These are phyloP conservation scores for Pythium phragmitis DNA, from an alignment of 352 stramenopile species.

Conservation along the genomic window DNA sequence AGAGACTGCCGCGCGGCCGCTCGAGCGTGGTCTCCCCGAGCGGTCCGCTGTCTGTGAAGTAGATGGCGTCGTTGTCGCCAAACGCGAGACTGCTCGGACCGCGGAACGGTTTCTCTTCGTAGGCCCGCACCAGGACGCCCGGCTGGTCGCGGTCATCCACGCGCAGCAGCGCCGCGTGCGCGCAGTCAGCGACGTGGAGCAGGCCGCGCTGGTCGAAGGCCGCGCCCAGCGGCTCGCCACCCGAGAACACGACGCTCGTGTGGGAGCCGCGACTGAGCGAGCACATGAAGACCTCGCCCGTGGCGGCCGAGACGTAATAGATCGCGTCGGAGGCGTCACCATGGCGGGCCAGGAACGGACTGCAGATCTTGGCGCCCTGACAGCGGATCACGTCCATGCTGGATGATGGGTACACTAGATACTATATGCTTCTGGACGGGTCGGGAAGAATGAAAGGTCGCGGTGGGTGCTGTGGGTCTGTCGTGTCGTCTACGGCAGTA, in stretches of 20 bases:
- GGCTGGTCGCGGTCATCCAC: slow-evolving; percentile 60
- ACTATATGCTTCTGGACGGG: neutral
- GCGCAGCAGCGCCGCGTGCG: slow-evolving; percentile 66
- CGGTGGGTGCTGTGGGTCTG: neutral
- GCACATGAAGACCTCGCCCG: slow-evolving; percentile 63
- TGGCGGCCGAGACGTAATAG: slow-evolving; percentile 74
- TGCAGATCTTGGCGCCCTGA: slow-evolving; percentile 72
- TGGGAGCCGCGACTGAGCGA: slow-evolving; percentile 34
- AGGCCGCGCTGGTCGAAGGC: slow-evolving; percentile 59
- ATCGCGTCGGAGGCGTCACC: slow-evolving; percentile 26
- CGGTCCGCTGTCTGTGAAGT: slow-evolving; percentile 85
- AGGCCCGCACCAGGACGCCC: slow-evolving; percentile 76
- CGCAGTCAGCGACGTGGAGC: slow-evolving; percentile 72
- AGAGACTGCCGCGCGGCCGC: slow-evolving; percentile 73
- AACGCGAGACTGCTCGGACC: slow-evolving; percentile 73
- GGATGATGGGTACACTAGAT: too few species aligned
- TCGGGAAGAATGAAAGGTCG: slow-evolving; percentile 15
- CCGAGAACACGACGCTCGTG: slow-evolving; percentile 54
- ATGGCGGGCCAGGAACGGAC: slow-evolving; percentile 48
- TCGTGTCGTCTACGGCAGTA: neutral
- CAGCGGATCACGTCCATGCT: slow-evolving; percentile 43
- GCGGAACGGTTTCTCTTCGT: slow-evolving; percentile 78
- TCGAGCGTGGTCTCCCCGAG: slow-evolving; percentile 87
- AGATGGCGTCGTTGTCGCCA: slow-evolving; percentile 54
- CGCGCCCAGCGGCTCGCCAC: slow-evolving; percentile 65